These are phyloP conservation scores for Neophaeococcomyces aloes DNA, from an alignment of 2,329 filamentous ascomycete species.

Conservation along the genomic window DNA sequence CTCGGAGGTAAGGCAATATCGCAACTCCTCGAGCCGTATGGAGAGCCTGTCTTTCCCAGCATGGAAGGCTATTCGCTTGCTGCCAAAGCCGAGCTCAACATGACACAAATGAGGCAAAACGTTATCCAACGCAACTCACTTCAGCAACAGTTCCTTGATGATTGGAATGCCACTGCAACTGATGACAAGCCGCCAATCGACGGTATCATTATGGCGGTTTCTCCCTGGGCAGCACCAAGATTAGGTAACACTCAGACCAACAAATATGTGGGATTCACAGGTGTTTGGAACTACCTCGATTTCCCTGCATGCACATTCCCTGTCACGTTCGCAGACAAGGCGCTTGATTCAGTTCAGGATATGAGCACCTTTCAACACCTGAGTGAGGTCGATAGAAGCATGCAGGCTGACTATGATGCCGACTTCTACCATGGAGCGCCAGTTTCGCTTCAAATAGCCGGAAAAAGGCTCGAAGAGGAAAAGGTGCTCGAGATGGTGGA, in stretches of 20 bases:
- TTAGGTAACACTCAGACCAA: constrained; percentile 21
- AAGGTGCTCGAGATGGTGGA: constrained; percentile 30
- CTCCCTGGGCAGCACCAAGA: constrained; percentile 29
- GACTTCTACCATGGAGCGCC: constrained; percentile 26
- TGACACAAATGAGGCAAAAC: constrained; percentile 24
- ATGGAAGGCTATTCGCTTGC: constrained; percentile 20
- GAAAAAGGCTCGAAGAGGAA: constrained; percentile 25
- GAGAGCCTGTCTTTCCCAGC: constrained; percentile 23
- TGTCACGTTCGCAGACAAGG: constrained; percentile 21
- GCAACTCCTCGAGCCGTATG: constrained; percentile 19
- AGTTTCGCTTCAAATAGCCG: constrained; percentile 25
- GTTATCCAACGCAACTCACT: constrained; percentile 23
- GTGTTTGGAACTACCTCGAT: constrained; percentile 23
- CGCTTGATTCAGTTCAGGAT: constrained; percentile 14
- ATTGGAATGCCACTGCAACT: constrained; percentile 25
- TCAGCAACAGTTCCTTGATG: constrained; percentile 29
- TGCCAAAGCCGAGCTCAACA: constrained; percentile 20
- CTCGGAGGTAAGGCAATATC: constrained; percentile 23
- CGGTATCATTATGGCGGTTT: constrained; percentile 26
- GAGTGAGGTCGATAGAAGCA: constrained; percentile 22
- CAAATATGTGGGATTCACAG: constrained; percentile 24
- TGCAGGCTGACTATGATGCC: constrained; percentile 23
- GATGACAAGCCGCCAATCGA: constrained; percentile 25
- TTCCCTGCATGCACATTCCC: constrained; percentile 21
- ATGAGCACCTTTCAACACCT: constrained; percentile 18